These are phyloP conservation scores for Tulasnella sp. DNA, from an alignment of 768 basidiomycete species.

Conservation along the genomic window DNA sequence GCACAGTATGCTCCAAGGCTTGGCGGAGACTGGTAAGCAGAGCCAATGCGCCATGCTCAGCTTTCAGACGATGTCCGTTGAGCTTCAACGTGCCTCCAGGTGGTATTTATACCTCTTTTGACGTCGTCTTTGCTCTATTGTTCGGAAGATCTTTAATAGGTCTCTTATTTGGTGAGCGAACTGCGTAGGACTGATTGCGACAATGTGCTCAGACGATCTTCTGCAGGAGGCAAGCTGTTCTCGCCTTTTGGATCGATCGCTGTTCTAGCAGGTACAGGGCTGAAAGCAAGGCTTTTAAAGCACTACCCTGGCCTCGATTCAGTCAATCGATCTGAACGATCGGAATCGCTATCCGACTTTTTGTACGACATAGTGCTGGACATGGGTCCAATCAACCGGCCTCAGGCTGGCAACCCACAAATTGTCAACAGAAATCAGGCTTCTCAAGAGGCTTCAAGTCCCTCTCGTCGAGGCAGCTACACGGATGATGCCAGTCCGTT, in stretches of 20 bases:
- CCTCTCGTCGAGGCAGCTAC: no score
- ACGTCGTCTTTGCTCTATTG: not conserved
- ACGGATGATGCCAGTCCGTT: no score
- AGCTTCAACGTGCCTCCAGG: not conserved
- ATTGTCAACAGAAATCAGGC: no score
- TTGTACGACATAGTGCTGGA: not conserved
- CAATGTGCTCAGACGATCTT: not conserved
- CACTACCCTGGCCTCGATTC: not conserved
- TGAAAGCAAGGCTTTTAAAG: not conserved
- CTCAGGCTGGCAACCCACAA: not conserved
- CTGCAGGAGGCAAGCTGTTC: not conserved
- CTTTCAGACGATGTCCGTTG: not conserved
- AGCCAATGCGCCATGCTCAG: not conserved
- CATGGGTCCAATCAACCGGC: not conserved
- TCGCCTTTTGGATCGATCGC: not conserved
- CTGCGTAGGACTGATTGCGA: not conserved
- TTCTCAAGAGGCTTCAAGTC: no score
- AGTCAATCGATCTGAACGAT: not conserved
- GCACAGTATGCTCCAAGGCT: not conserved
- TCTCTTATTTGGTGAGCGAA: not conserved
- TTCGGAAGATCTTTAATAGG: not conserved
- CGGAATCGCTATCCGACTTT: not conserved
- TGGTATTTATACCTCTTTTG: not conserved
- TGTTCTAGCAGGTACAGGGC: not conserved
- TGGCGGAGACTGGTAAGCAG: not conserved